These are phyloP conservation scores for Chrysanthemum makinoi DNA, from an alignment of 129 eudicot species.

Conservation along the genomic window DNA sequence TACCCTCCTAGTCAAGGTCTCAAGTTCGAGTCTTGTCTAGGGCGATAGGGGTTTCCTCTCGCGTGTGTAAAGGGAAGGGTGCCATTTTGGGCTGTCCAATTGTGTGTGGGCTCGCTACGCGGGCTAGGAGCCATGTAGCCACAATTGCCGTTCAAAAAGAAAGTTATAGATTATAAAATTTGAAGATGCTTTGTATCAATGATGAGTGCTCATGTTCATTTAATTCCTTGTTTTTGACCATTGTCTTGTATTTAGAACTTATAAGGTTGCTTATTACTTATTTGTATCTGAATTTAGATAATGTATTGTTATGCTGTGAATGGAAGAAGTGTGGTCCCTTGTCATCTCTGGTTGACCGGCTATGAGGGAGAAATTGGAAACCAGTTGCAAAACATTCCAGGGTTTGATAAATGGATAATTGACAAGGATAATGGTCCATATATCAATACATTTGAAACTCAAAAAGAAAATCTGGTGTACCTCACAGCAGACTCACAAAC, in stretches of 20 bases:
- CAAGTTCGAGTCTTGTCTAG: no score
- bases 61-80: no score
- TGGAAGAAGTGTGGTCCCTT: constrained; percentile 66
- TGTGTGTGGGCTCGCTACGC: no score
- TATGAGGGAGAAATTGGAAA: constrained; percentile 70
- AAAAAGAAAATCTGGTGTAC: constrained; percentile 78
- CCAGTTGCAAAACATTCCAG: constrained; percentile 66
- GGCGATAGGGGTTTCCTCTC: no score
- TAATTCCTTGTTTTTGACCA: constrained; percentile 1
- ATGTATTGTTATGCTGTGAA: constrained; percentile 91
- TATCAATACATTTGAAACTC: constrained; percentile 64
- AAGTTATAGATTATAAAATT: not conserved
- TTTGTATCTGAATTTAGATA: constrained; percentile 43
- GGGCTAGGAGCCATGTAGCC: no score
- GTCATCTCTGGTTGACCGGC: constrained; percentile 91
- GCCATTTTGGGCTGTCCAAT: no score
- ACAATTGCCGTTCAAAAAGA: no score
- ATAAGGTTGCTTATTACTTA: not conserved
- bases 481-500: constrained; percentile 93
- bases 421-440: constrained; percentile 77
- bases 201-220: not conserved
- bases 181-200: not conserved
- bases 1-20: no score
- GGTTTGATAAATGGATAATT: constrained; percentile 85
- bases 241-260: not conserved